Conservation (phyloP, 2,329 filamentous ascomycete genomes). For the Biscogniauxia sp. region DNA sequence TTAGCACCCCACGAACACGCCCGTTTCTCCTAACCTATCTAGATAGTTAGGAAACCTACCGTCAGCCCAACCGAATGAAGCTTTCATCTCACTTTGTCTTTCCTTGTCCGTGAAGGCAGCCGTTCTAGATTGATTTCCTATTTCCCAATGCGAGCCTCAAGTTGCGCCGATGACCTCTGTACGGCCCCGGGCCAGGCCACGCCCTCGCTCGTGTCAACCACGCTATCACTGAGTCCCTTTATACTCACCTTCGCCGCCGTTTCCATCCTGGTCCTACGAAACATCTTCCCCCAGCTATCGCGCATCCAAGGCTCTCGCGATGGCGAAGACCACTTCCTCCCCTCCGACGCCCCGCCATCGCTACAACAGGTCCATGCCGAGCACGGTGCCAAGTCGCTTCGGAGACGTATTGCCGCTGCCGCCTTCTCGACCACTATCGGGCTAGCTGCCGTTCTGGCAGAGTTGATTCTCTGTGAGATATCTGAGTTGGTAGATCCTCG, state of each 20-base stretch:
- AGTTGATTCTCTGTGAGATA: conserved; percentile 82
- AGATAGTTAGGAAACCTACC: too few relatives aligned
- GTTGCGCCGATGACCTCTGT: conserved; percentile 60
- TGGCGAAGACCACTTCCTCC: conserved; percentile 61
- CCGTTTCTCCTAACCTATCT: background rate
- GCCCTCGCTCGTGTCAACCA: conserved; percentile 42
- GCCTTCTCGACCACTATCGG: conserved; percentile 77
- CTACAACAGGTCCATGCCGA: conserved; percentile 59
- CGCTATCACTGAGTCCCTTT: conserved; percentile 67
- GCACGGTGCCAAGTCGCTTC: conserved; percentile 51
- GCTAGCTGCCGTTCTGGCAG: conserved; percentile 72
- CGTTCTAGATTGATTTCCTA: conserved; percentile 3
- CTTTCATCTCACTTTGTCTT: background rate
- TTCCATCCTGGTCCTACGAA: conserved; percentile 60
- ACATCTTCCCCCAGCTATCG: conserved; percentile 72
- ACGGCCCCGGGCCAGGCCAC: conserved; percentile 44
- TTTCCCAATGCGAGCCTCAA: conserved; percentile 37
- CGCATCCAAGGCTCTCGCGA: conserved; percentile 49
- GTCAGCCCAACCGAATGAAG: background rate
- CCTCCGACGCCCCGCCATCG: conserved; percentile 58
- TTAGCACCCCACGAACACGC: background rate
- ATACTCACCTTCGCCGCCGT: conserved; percentile 66
- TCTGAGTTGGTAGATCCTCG: conserved; percentile 68
- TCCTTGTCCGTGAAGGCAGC: conserved; percentile 6
- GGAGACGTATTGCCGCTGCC: conserved; percentile 53